Conservation (phyloP, 306 rosid genomes). For the Rubus idaeus region DNA sequence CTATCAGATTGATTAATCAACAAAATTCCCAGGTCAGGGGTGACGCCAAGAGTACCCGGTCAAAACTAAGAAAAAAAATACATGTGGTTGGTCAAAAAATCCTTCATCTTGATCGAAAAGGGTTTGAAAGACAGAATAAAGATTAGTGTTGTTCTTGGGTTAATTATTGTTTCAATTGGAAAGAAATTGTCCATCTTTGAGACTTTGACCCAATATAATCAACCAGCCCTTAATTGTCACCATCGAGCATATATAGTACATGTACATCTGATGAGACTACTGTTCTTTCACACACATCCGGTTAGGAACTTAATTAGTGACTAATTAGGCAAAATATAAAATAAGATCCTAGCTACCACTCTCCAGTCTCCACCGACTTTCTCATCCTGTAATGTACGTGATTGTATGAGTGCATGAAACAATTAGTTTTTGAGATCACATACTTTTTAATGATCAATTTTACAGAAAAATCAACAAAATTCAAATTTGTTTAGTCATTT, state of each 20-base stretch:
- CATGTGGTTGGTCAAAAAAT: slow-evolving; percentile 4
- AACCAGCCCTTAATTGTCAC: not conserved
- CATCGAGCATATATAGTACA: not conserved
- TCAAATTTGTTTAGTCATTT: no score
- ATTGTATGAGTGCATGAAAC: no score
- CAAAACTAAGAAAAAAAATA: not conserved
- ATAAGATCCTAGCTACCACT: no score
- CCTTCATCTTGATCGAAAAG: not conserved
- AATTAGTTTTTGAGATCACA: no score
- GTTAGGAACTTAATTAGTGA: not conserved
- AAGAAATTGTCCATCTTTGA: slow-evolving; percentile 4
- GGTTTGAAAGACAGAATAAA: not conserved
- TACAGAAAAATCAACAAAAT: no score
- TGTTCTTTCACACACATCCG: not conserved
- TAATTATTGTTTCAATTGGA: slow-evolving; percentile 1
- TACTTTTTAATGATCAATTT: no score
- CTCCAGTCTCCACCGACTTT: no score
- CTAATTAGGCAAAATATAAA: no score
- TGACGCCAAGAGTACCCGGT: slow-evolving; percentile 14
- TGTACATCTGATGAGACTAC: not conserved
- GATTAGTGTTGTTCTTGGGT: not conserved
- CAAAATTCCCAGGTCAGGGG: not conserved
- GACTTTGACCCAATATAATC: slow-evolving; percentile 8
- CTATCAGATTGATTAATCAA: not conserved
- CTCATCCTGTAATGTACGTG: no score